Percentiles rank a stretch among this genome's conserved stretches.
These are phyloP conservation scores for Tieghemostelium lacteum DNA, from an alignment of 78 protist species.

Conservation along the genomic window DNA sequence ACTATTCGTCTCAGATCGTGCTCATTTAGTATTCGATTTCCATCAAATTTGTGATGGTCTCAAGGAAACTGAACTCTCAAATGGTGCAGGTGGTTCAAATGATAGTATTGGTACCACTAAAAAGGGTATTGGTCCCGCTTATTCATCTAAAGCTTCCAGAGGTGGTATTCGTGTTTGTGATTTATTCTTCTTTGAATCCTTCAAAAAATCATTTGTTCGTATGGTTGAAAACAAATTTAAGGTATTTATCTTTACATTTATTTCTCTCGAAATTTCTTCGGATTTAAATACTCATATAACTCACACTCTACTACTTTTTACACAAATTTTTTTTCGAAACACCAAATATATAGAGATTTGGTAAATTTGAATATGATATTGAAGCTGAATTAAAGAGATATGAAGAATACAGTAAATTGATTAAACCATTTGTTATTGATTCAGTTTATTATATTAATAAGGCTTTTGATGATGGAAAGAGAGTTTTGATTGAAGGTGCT, in stretches of 20 bases:
- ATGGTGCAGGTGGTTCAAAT: slow-evolving; percentile 45
- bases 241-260: not conserved
- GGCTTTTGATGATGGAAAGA: slow-evolving; percentile 80
- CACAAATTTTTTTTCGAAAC: not conserved
- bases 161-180: slow-evolving; percentile 90
- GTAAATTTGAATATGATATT: slow-evolving; percentile 76
- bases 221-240: slow-evolving; percentile 54
- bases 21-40: slow-evolving; percentile 93
- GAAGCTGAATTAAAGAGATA: slow-evolving; percentile 88
- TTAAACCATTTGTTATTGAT: slow-evolving; percentile 90
- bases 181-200: slow-evolving; percentile 75
- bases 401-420: slow-evolving; percentile 68
- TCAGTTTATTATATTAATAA: slow-evolving; percentile 83
- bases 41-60: slow-evolving; percentile 90
- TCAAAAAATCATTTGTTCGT: slow-evolving; percentile 48
- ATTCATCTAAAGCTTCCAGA: slow-evolving; percentile 90
- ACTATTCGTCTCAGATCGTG: slow-evolving; percentile 91
- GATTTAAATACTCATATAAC: not conserved
- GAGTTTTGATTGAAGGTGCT: slow-evolving; percentile 90
- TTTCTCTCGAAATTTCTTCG: not conserved
- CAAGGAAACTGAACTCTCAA: slow-evolving; percentile 73
- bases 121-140: slow-evolving; percentile 96
- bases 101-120: slow-evolving; percentile 89
- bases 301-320: not conserved
- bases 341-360: slow-evolving; percentile 47